Evolutionary conservation across 176 grass and related monocot genomes (phyloP).

Genomic region (Thinopyrum elongatum): DNA sequence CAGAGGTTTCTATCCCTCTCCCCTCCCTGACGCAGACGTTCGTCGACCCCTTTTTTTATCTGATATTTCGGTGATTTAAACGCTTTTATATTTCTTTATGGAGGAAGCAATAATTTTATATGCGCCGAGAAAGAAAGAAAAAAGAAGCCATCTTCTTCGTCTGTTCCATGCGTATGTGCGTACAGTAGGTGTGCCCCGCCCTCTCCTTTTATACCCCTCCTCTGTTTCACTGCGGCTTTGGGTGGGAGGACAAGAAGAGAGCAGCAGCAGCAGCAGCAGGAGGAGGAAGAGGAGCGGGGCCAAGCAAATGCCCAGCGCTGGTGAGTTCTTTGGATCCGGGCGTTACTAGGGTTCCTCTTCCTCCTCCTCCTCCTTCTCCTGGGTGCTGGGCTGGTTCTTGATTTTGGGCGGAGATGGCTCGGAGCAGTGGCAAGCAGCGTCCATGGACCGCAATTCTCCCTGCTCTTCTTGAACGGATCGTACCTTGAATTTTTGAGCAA

Average conservation of each 20-base stretch:
- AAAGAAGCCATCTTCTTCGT: constrained; percentile 18
- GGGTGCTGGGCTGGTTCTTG: constrained; percentile 25
- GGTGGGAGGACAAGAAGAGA: not conserved
- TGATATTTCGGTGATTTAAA: no score
- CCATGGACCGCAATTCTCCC: constrained; percentile 7
- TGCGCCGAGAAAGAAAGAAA: not conserved
- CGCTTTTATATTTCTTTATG: no score
- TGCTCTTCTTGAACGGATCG: constrained; percentile 10
- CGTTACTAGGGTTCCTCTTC: constrained; percentile 13
- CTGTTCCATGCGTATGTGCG: not conserved
- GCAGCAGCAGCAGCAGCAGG: no score
- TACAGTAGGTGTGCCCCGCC: constrained; percentile 3
- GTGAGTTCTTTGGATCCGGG: constrained; percentile 49
- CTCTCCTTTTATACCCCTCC: constrained; percentile 51
- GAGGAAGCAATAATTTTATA: not conserved
- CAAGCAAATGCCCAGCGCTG: constrained; percentile 39
- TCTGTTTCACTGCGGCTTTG: constrained; percentile 39
- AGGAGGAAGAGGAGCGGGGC: not conserved
- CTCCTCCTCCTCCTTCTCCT: not conserved
- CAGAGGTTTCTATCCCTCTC: constrained; percentile 15
- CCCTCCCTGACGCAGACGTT: constrained; percentile 8
- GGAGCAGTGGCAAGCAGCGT: not conserved
- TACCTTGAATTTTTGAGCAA: not conserved
- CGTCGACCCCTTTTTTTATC: constrained; percentile 5
- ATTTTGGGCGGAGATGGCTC: constrained; percentile 11